These are phyloP conservation scores for Peronospora tabacina DNA, from an alignment of 352 stramenopile species.

Conservation along the genomic window DNA sequence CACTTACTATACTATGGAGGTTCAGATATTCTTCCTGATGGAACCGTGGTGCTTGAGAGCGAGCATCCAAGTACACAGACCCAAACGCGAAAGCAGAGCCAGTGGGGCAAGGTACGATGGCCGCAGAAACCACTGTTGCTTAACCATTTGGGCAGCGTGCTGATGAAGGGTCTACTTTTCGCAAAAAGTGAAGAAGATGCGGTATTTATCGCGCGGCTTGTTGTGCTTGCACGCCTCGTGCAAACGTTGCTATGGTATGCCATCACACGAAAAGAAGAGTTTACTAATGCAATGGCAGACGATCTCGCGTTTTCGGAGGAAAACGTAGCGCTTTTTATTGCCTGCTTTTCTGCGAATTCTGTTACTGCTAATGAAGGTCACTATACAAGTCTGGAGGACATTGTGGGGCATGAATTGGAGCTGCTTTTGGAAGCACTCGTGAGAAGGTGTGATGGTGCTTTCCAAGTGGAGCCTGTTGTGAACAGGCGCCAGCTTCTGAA, in stretches of 20 bases:
- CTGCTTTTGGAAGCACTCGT: conserved; percentile 24
- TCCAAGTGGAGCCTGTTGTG: conserved; percentile 24
- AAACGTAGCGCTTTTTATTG: conserved; percentile 44
- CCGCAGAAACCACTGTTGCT: conserved; percentile 70
- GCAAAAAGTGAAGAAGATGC: conserved; percentile 48
- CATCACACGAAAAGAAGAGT: conserved; percentile 51
- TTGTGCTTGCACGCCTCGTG: conserved; percentile 61
- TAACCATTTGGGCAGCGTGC: conserved; percentile 59
- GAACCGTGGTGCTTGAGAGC: conserved; percentile 61
- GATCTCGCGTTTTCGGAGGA: conserved; percentile 46
- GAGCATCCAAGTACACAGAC: conserved; percentile 78
- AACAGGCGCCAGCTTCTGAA: conserved; percentile 55
- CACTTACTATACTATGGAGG: conserved; percentile 68
- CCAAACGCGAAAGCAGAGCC: conserved; percentile 80
- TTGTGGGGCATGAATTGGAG: conserved; percentile 26
- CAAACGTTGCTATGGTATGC: conserved; percentile 74
- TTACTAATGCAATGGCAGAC: conserved; percentile 53
- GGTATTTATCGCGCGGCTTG: conserved; percentile 49
- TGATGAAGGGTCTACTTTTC: conserved; percentile 65
- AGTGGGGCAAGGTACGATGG: conserved; percentile 75
- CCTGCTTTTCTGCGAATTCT: conserved; percentile 31
- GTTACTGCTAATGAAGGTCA: conserved; percentile 1
- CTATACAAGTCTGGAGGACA: conserved; percentile 17
- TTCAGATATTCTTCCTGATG: conserved; percentile 58
- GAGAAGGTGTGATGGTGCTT: conserved; percentile 25